Evolutionary conservation across 768 basidiomycete genomes (phyloP), one percentile per base, ranked within the genome.

Genomic region (Mycena galopus): DNA sequence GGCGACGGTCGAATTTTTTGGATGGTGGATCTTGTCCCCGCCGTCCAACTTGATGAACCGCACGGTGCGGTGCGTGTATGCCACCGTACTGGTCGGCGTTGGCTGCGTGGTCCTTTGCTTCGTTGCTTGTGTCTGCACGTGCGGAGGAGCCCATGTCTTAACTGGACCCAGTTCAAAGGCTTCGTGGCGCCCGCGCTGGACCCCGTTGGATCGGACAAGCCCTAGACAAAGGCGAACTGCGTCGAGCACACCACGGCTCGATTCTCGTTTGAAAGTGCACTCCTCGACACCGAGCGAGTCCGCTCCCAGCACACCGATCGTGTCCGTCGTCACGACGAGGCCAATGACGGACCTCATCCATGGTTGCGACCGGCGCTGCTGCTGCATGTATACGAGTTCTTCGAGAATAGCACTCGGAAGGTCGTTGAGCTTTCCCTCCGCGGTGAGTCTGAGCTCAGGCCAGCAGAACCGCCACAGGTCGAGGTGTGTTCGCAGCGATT

Each of bases 141-240:
- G 42, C 16, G 42, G 42, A 42, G 42, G 42, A 17, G 14, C 42
- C 7, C 14, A 19, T 3, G 39, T 64, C 42, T 33, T 70, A 23
- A 33, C 39, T 4, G 23, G 23, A 58, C 8, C 9, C 8, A 70
- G 69, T 17, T 70, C 23, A 42, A 70, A 70, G 7, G 55, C 69
- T 12, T 64, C 55, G 30, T 70, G 69, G 57, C 32, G 67, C 39
- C 69, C 69, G 33, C 69, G 69, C 69, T 70, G 61, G 56, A 70
- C 19, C 21, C 37, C n/a, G 32, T n/a, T 70, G 17, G 62, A 57
- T 17, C 23, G n/a, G 32, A 58, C 55, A 29, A 70, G 42, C 2
- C 69, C 69, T 2, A 70, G 62, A 58, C 69, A 70, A 25, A 70
- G 25, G 16, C 69, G 62, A 23, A 70, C 11, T 9, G 27, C 64